Percentiles rank a stretch among this genome's conserved stretches.
Evolutionary conservation across 2,329 filamentous ascomycete species (phyloP).

Genomic region (Ascochyta lentis): DNA sequence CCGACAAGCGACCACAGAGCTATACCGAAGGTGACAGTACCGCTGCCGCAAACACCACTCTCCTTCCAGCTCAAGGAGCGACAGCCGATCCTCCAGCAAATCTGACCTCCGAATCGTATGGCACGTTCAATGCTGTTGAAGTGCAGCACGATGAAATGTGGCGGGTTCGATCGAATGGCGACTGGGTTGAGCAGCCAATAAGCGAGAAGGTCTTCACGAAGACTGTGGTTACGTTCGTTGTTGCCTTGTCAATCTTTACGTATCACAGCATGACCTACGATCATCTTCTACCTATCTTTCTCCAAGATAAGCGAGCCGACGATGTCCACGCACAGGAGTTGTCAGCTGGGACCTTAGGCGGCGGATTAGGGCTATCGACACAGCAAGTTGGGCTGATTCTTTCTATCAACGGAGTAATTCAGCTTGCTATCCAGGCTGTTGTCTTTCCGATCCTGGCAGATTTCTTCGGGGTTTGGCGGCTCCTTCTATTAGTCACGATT

Average conservation of each 20-base stretch:
- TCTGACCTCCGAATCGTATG: slow-evolving; percentile 78
- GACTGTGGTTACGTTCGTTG: slow-evolving; percentile 75
- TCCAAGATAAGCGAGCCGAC: slow-evolving; percentile 72
- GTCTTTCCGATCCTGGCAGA: slow-evolving; percentile 71
- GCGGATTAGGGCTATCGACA: slow-evolving; percentile 70
- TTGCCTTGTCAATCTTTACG: slow-evolving; percentile 88
- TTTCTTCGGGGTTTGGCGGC: slow-evolving; percentile 70
- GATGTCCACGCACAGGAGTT: slow-evolving; percentile 40
- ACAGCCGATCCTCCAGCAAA: slow-evolving; percentile 76
- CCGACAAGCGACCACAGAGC: slow-evolving; percentile 71
- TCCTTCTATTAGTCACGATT: slow-evolving; percentile 69
- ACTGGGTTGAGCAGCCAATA: slow-evolving; percentile 42
- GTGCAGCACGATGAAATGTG: slow-evolving; percentile 62
- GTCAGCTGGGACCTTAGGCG: slow-evolving; percentile 51
- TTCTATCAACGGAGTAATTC: slow-evolving; percentile 73
- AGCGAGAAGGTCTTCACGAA: slow-evolving; percentile 62
- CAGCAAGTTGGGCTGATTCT: slow-evolving; percentile 73
- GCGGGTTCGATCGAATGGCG: slow-evolving; percentile 58
- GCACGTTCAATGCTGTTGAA: slow-evolving; percentile 69
- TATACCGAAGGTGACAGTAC: slow-evolving; percentile 48
- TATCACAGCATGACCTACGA: slow-evolving; percentile 97
- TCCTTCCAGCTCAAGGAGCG: slow-evolving; percentile 77
- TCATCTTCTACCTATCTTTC: slow-evolving; percentile 88
- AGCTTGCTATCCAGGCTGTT: slow-evolving; percentile 74
- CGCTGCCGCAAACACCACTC: slow-evolving; percentile 69